phyloP scores from a whole-genome alignment of 2,329 filamentous ascomycete genomes.

The Pseudocercospora cruenta region DNA sequence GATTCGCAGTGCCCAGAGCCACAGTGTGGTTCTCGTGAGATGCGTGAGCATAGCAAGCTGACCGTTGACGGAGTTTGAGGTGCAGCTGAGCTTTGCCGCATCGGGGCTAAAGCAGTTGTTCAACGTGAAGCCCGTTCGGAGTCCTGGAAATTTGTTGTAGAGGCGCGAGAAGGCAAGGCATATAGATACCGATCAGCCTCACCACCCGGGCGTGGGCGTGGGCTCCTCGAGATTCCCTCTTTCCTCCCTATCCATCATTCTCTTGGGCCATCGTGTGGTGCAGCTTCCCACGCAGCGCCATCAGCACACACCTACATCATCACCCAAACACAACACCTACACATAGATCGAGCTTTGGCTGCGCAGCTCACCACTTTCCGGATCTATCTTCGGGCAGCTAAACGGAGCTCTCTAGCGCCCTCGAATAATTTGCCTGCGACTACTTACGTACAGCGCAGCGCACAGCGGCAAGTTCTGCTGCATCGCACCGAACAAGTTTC shows the following conservation, averaged over 20 bases:
- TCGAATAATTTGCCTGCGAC: neutral
- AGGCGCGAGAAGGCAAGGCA: constrained; percentile 8
- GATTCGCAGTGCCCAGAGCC: neutral
- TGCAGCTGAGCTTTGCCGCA: constrained; percentile 15
- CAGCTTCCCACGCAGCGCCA: neutral
- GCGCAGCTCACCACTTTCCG: constrained; percentile 2
- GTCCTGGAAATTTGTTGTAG: constrained; percentile 21
- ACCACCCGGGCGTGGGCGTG: neutral
- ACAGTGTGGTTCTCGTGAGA: constrained; percentile 3
- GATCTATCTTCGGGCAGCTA: neutral
- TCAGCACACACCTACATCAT: neutral
- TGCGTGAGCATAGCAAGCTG: constrained; percentile 5
- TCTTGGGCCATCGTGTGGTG: neutral
- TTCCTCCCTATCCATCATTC: neutral
- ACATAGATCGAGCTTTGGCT: neutral
- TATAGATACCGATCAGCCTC: constrained; percentile 15
- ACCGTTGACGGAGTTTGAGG: constrained; percentile 18
- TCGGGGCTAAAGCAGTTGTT: constrained; percentile 23
- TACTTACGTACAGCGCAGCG: neutral
- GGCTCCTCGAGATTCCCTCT: neutral
- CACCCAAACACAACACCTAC: neutral
- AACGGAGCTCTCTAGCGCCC: neutral
- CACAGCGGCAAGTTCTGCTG: constrained; percentile 5
- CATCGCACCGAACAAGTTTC: neutral
- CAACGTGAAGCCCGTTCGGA: constrained; percentile 28